These are phyloP conservation scores for Lentinula sp. DNA, from an alignment of 768 basidiomycete genomes.

Conservation along the genomic window DNA sequence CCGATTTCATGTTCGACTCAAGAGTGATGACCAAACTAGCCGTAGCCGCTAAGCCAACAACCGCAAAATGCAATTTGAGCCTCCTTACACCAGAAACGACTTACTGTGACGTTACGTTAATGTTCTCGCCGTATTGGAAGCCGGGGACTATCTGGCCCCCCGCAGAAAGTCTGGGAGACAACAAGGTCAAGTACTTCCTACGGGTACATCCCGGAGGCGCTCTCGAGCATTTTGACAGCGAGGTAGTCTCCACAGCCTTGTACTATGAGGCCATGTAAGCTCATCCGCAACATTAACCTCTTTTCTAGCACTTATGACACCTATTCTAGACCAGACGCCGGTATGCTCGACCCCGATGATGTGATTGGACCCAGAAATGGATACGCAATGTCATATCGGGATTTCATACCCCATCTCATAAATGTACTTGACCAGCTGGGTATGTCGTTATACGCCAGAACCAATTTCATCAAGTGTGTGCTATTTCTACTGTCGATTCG, in stretches of 20 bases:
- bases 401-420: conserved; percentile 78
- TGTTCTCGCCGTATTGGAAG: conserved; percentile 70
- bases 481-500: not conserved
- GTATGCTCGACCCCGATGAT: conserved; percentile 71
- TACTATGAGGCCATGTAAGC: conserved; percentile 85
- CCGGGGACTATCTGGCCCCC: conserved; percentile 75
- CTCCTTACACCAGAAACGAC: conserved; percentile 68
- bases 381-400: conserved; percentile 76
- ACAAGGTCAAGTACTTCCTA: conserved; percentile 78
- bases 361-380: conserved; percentile 80
- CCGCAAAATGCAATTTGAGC: conserved; percentile 72
- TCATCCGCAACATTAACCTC: not conserved
- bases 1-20: conserved; percentile 70
- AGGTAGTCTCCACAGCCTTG: conserved; percentile 71
- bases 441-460: conserved; percentile 76
- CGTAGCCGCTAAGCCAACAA: conserved; percentile 64
- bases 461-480: conserved; percentile 69
- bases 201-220: conserved; percentile 83
- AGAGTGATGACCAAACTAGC: conserved; percentile 74
- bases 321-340: conserved; percentile 62
- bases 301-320: not conserved
- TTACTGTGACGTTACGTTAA: conserved; percentile 75
- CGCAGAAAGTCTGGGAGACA: conserved; percentile 58
- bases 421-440: conserved; percentile 82
- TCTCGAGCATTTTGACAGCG: conserved; percentile 80